Evolutionary conservation across 345 rosid genomes (phyloP).

Genomic region (Eucalyptus fibrosa): DNA sequence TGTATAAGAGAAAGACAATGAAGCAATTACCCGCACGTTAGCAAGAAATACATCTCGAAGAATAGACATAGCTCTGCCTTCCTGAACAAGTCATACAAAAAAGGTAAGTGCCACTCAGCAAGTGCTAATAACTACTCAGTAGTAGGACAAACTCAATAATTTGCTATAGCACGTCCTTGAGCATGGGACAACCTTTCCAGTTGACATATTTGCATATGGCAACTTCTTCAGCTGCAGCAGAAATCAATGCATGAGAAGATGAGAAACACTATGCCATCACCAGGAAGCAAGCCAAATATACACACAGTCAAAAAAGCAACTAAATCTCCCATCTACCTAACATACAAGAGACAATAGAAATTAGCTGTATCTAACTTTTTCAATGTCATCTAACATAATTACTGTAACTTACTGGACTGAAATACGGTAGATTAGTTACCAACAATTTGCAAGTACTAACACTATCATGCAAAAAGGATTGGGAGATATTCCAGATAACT

Average conservation of each 20-base stretch:
- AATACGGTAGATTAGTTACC: not conserved
- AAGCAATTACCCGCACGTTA: slow-evolving; percentile 63
- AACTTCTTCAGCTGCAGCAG: slow-evolving; percentile 42
- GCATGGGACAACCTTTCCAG: slow-evolving; percentile 31
- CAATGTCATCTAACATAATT: not conserved
- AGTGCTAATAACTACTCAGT: not conserved
- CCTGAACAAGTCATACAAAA: slow-evolving; percentile 22
- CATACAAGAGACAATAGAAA: not conserved
- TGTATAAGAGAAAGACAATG: not conserved
- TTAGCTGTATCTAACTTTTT: not conserved
- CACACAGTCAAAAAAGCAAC: not conserved
- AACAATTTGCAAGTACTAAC: not conserved
- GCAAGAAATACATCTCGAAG: slow-evolving; percentile 82
- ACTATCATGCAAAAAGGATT: not conserved
- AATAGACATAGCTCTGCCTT: slow-evolving; percentile 42
- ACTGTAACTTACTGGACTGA: not conserved
- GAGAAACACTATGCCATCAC: not conserved
- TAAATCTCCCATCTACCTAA: not conserved
- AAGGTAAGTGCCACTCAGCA: not conserved
- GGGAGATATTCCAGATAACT: not conserved
- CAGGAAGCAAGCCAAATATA: not conserved
- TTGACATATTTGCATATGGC: slow-evolving; percentile 11
- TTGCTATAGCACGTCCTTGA: not conserved
- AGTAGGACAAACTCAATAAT: not conserved
- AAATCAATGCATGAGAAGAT: not conserved